A percentile compares a stretch with the other conserved stretches of the same genome.
phyloP scores from a whole-genome alignment of 2,329 filamentous ascomycete species.

The Knufia petricola region DNA sequence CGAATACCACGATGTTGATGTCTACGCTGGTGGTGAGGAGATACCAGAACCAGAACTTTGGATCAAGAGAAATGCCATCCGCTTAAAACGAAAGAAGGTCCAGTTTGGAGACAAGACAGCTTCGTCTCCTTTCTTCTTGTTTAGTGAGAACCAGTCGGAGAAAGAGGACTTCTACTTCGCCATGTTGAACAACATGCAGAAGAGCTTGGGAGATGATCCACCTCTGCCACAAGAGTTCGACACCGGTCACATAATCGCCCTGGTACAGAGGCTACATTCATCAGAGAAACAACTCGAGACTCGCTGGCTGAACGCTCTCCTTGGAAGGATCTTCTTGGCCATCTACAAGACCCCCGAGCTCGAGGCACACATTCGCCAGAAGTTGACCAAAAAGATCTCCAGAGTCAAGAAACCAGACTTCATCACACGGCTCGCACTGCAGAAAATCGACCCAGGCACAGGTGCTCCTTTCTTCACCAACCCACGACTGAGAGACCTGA shows the following conservation, averaged over 20 bases:
- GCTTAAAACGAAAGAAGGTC: constrained; percentile 57
- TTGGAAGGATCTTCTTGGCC: constrained; percentile 80
- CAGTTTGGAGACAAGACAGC: constrained; percentile 44
- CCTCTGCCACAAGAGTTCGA: constrained; percentile 70
- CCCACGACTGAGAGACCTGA: constrained; percentile 76
- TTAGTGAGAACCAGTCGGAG: constrained; percentile 88
- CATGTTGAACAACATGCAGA: constrained; percentile 72
- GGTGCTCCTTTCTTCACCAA: constrained; percentile 83
- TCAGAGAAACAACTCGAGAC: constrained; percentile 85
- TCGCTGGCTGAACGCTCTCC: constrained; percentile 84
- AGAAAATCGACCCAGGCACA: constrained; percentile 75
- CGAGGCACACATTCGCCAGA: constrained; percentile 67
- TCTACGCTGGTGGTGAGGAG: constrained; percentile 64
- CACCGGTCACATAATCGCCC: constrained; percentile 72
- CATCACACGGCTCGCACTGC: constrained; percentile 73
- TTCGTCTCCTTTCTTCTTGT: constrained; percentile 83
- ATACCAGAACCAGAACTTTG: constrained; percentile 90
- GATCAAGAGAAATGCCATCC: constrained; percentile 87
- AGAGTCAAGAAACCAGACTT: constrained; percentile 87
- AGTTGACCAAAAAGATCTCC: constrained; percentile 92
- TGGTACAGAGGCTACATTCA: constrained; percentile 84
- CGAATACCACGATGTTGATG: constrained; percentile 72
- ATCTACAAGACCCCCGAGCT: constrained; percentile 77
- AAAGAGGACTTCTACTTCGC: constrained; percentile 99
- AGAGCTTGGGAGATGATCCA: constrained; percentile 47